Conservation (phyloP, 2,329 filamentous ascomycete species). For the Colletotrichum sojae region DNA sequence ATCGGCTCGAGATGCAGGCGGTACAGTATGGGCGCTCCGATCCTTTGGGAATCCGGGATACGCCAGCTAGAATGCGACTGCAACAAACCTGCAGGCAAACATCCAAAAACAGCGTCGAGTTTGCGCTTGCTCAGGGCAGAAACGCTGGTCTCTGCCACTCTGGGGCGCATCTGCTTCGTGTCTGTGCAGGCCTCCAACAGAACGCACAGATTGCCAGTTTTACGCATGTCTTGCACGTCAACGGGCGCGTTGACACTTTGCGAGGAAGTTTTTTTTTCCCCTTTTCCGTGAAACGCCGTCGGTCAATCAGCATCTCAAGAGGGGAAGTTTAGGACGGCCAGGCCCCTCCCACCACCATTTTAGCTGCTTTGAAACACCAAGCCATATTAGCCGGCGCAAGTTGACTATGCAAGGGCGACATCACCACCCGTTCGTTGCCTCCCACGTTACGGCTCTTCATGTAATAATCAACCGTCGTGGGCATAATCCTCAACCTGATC, state of each 20-base stretch:
- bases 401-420: conserved; percentile 27
- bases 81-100: conserved; percentile 14
- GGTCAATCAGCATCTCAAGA: conserved; percentile 10
- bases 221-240: conserved; percentile 18
- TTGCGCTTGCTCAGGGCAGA: conserved; percentile 1
- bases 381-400: conserved; percentile 26
- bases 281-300: background rate
- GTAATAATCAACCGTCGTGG: conserved; percentile 12
- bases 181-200: background rate
- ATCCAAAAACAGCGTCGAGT: conserved; percentile 4
- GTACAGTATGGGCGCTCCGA: conserved; percentile 15
- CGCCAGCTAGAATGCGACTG: background rate
- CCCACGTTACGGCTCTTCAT: background rate
- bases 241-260: background rate
- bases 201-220: conserved; percentile 3
- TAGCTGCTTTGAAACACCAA: conserved; percentile 31
- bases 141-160: background rate
- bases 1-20: conserved; percentile 7
- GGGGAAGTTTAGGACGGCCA: conserved; percentile 15
- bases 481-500: conserved; percentile 7
- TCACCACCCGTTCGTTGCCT: background rate
- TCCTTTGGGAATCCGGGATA: conserved; percentile 8
- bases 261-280: background rate
- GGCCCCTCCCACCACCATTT: conserved; percentile 14
- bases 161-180: background rate